Percentiles rank a stretch among this genome's conserved stretches.
These are phyloP conservation scores for Prunus campanulata DNA, from an alignment of 306 rosid genomes.

Conservation along the genomic window DNA sequence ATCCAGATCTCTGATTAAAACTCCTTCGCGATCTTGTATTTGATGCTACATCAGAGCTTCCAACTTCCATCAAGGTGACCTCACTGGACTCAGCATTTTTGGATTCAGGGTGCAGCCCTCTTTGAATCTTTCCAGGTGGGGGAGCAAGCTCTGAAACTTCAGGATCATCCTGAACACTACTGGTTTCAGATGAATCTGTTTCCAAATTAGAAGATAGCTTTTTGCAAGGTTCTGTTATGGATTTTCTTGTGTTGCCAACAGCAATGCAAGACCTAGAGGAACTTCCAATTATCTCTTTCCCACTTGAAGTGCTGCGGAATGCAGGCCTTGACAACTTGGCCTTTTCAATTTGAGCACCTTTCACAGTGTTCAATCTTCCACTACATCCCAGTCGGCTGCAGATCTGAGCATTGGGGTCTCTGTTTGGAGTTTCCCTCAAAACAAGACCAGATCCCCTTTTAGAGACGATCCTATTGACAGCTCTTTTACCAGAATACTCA, in stretches of 20 bases:
- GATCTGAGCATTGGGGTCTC: constrained; percentile 62
- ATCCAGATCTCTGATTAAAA: constrained; percentile 54
- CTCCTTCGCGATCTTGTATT: constrained; percentile 54
- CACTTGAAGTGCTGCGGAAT: constrained; percentile 45
- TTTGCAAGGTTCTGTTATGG: constrained; percentile 42
- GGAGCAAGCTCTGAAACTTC: constrained; percentile 44
- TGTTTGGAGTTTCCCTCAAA: constrained; percentile 66
- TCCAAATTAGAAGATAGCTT: constrained; percentile 51
- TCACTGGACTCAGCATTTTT: constrained; percentile 36
- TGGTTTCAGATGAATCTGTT: constrained; percentile 77
- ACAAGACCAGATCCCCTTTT: constrained; percentile 60
- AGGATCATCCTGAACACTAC: constrained; percentile 73
- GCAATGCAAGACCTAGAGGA: constrained; percentile 56
- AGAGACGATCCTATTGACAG: constrained; percentile 54
- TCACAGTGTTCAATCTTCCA: constrained; percentile 61
- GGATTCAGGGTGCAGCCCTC: constrained; percentile 41
- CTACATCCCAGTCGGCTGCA: constrained; percentile 77
- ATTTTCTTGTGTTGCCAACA: constrained; percentile 51
- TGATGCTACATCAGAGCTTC: constrained; percentile 64
- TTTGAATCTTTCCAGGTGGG: constrained; percentile 49
- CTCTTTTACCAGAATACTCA: constrained; percentile 78
- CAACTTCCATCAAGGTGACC: constrained; percentile 48
- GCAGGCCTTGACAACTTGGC: constrained; percentile 59
- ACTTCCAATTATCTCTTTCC: constrained; percentile 77
- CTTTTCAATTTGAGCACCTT: constrained; percentile 55